Evolutionary conservation across 2,329 filamentous ascomycete species (phyloP), one percentile per base, ranked within the genome.

Genomic region (Clarireedia paspali): DNA sequence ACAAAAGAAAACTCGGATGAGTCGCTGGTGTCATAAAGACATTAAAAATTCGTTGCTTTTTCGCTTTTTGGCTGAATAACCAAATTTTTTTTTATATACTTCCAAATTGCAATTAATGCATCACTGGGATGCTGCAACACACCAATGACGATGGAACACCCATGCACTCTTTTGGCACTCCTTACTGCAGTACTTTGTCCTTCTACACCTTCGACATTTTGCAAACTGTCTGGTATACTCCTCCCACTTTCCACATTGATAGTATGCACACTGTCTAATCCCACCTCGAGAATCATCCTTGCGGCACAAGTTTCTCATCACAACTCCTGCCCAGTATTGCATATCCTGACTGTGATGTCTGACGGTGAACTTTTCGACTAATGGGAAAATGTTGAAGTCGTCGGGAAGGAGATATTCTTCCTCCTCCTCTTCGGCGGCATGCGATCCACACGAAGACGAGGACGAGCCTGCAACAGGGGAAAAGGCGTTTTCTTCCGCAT

Each of bases 101-200:
- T 24, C 46, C 24, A 42, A 39, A 30, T 34, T 4, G 4, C 14
- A 36, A 44, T 30, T 14, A 15, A 6, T 20, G 36, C 12, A 44
- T 48, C 63, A 67, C 53, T 68, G 66, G 49, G 64, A 63, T 36
- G 88, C 88, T 58, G 87, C 85, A 57, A 94, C 87, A 71, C 94
- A 99, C 94, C 94, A 99, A 74, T 97, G 95, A 59, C 94, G 85
- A 71, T 99, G 94, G 73, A 91, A 97, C 27, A 94, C 91, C 94
- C 94, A 99, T 9, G 94, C 95, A 65, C 89, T 95, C 78, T 97
- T 97, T 74, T 99, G 94, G 73, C 94, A 99, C 72, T 99, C 94
- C 74, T 99, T 99, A 81, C 91, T 96, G 84, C 94, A 99, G 76
- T 96, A 96, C 73, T 99, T 99, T 60, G 94, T 99, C 62, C 94